These are phyloP conservation scores for Neurospora sublineolata DNA, from an alignment of 495 filamentous ascomycete species.

Conservation along the genomic window DNA sequence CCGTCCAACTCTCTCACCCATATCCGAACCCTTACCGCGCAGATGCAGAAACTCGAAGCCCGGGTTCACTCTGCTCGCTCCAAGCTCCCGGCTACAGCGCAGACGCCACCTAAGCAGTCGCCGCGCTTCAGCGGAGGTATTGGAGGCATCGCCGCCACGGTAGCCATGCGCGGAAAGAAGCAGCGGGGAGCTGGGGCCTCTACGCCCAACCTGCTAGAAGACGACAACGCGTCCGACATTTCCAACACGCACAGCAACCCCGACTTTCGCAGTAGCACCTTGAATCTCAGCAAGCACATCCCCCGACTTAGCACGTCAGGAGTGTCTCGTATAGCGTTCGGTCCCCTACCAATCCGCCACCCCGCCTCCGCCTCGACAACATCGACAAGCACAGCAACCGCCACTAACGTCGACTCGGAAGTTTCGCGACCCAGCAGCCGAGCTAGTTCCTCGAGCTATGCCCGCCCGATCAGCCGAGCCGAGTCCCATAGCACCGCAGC, in stretches of 20 bases:
- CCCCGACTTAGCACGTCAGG: conserved; percentile 39
- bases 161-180: conserved; percentile 66
- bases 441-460: conserved; percentile 43
- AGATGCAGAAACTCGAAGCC: conserved; percentile 93
- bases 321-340: conserved; percentile 43
- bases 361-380: conserved; percentile 10
- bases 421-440: conserved; percentile 50
- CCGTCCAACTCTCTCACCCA: conserved; percentile 82
- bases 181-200: conserved; percentile 55
- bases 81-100: conserved; percentile 67
- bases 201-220: conserved; percentile 33
- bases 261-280: conserved; percentile 26
- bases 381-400: not conserved
- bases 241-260: conserved; percentile 14
- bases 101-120: conserved; percentile 70
- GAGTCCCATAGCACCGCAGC: conserved; percentile 22
- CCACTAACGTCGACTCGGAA: conserved; percentile 21
- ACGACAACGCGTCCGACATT: conserved; percentile 28
- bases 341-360: conserved; percentile 38
- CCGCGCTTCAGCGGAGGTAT: conserved; percentile 50
- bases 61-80: conserved; percentile 87
- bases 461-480: conserved; percentile 36
- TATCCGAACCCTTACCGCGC: conserved; percentile 82
- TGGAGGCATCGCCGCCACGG: conserved; percentile 53
- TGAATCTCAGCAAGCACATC: conserved; percentile 34